phyloP scores from a whole-genome alignment of 805 yeast genomes.

The Priceomyces haplophilus region DNA sequence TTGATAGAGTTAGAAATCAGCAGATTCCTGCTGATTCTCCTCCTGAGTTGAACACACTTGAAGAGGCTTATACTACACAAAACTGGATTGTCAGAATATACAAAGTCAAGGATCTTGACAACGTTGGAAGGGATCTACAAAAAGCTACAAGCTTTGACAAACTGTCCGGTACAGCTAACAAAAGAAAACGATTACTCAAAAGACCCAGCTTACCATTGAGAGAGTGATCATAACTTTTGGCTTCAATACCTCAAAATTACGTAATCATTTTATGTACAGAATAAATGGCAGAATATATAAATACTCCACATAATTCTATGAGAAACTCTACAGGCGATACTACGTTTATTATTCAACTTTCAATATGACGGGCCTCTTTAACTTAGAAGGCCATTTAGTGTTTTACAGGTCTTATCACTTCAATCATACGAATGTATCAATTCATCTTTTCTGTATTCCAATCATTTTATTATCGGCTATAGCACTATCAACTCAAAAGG shows the following conservation, averaged over 20 bases:
- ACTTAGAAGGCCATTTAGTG: conserved; percentile 36
- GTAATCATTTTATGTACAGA: too few species aligned
- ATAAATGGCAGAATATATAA: neutral
- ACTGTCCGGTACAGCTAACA: conserved; percentile 29
- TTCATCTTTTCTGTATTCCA: conserved; percentile 82
- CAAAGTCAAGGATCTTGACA: conserved; percentile 85
- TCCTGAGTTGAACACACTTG: conserved; percentile 66
- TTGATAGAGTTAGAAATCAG: conserved; percentile 89
- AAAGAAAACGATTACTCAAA: conserved; percentile 42
- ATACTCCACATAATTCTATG: neutral
- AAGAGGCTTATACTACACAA: conserved; percentile 92
- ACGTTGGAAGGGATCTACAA: conserved; percentile 74
- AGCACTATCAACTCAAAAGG: conserved; percentile 32
- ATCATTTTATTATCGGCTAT: conserved; percentile 58
- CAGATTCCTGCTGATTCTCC: conserved; percentile 51
- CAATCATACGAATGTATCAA: conserved; percentile 60
- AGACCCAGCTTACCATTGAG: conserved; percentile 56
- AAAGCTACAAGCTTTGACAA: conserved; percentile 56
- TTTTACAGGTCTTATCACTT: conserved; percentile 50
- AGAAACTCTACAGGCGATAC: too few species aligned
- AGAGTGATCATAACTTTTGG: conserved; percentile 19
- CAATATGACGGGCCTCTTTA: conserved; percentile 32
- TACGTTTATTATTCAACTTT: neutral
- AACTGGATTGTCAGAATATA: conserved; percentile 96
- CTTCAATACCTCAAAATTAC: neutral